These are phyloP conservation scores for Trametes meyenii DNA, from an alignment of 768 basidiomycete genomes.

Conservation along the genomic window DNA sequence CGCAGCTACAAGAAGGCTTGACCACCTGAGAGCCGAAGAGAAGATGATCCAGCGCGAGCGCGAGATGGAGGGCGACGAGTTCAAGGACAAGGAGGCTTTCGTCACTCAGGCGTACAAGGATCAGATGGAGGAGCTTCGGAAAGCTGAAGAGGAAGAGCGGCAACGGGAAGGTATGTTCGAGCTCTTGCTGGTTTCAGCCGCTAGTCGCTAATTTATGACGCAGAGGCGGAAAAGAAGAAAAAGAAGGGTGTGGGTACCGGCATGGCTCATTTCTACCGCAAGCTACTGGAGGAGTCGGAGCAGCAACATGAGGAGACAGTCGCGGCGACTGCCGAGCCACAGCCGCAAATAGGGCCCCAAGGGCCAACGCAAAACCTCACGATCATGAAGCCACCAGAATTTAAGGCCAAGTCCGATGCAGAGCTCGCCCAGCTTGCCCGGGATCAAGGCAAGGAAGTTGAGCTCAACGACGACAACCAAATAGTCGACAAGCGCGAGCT, in stretches of 20 bases:
- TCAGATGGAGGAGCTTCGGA: constrained; percentile 90
- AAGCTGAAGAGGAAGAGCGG: constrained; percentile 92
- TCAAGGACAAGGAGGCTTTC: constrained; percentile 93
- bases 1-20: constrained; percentile 86
- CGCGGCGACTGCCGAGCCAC: constrained; percentile 59
- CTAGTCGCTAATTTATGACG: background rate
- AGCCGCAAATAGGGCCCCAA: constrained; percentile 63
- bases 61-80: constrained; percentile 91
- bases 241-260: constrained; percentile 63
- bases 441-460: constrained; percentile 80
- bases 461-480: constrained; percentile 96
- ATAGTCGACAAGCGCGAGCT: constrained; percentile 96
- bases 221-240: constrained; percentile 60
- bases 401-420: constrained; percentile 65
- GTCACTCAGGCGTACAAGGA: constrained; percentile 97
- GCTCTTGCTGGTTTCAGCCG: background rate
- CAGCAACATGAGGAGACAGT: constrained; percentile 86
- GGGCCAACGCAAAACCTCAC: constrained; percentile 68
- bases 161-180: constrained; percentile 75
- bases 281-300: constrained; percentile 77
- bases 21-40: constrained; percentile 92
- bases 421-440: constrained; percentile 73
- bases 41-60: constrained; percentile 96
- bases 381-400: constrained; percentile 71
- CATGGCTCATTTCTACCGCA: constrained; percentile 85